A percentile compares a stretch with the other conserved stretches of the same genome.
phyloP scores from a whole-genome alignment of 345 rosid species.

The Laguncularia racemosa region DNA sequence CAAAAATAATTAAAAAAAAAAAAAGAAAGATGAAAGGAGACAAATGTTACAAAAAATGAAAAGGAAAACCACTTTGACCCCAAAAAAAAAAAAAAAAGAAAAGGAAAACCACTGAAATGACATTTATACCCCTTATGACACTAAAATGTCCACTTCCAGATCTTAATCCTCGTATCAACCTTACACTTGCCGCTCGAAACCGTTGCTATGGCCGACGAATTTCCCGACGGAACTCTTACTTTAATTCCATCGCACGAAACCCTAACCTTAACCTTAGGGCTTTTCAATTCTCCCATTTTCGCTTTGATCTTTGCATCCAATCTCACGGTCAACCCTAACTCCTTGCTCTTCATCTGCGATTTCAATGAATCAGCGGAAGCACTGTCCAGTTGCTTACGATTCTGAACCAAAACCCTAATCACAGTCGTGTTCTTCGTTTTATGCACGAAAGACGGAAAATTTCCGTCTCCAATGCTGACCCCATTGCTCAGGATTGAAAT shows the following conservation, averaged over 20 bases:
- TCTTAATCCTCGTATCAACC: constrained; percentile 65
- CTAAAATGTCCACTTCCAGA: constrained; percentile 83
- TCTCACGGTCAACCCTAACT: constrained; percentile 43
- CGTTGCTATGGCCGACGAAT: constrained; percentile 40
- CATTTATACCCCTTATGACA: background rate
- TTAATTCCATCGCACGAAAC: constrained; percentile 62
- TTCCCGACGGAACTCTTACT: constrained; percentile 48
- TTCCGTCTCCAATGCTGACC: constrained; percentile 46
- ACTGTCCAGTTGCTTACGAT: constrained; percentile 32
- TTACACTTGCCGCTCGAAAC: constrained; percentile 55
- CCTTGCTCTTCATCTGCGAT: constrained; percentile 41
- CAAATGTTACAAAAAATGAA: no score
- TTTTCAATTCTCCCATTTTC: constrained; percentile 59
- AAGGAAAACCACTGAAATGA: constrained; percentile 8
- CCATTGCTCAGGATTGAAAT: constrained; percentile 30
- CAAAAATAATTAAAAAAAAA: background rate
- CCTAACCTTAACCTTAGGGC: constrained; percentile 48
- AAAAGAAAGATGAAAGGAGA: background rate
- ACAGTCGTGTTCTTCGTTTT: constrained; percentile 68
- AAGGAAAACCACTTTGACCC: no score
- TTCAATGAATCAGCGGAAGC: constrained; percentile 32
- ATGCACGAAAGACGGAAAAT: constrained; percentile 46
- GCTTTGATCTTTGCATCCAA: constrained; percentile 54
- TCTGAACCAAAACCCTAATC: constrained; percentile 33
- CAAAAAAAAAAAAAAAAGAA: background rate